These are phyloP conservation scores for Trypanosoma avium DNA, from an alignment of 208 protist genomes.

Conservation along the genomic window DNA sequence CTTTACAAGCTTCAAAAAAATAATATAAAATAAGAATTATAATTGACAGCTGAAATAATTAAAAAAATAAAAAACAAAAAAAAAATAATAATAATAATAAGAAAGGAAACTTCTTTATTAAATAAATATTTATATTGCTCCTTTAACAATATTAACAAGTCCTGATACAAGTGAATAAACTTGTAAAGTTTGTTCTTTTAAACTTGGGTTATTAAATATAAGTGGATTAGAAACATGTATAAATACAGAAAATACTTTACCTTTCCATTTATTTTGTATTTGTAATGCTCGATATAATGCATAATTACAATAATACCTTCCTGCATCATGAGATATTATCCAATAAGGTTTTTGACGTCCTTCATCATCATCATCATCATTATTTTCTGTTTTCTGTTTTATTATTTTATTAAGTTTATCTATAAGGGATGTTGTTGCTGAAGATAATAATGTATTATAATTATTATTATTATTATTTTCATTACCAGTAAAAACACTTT, in stretches of 20 bases:
- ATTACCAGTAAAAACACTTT: slow-evolving; percentile 47
- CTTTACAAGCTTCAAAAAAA: too few species aligned
- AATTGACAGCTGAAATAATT: too few species aligned
- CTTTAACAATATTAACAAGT: slow-evolving; percentile 11
- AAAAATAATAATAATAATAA: slow-evolving; percentile 24
- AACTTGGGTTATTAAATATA: slow-evolving; percentile 5
- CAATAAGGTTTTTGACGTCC: slow-evolving; percentile 35
- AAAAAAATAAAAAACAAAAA: slow-evolving; percentile 19
- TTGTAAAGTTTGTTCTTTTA: slow-evolving; percentile 20
- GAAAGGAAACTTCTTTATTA: neutral
- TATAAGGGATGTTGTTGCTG: slow-evolving; percentile 24
- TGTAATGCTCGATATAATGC: slow-evolving; percentile 51
- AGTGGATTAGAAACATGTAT: slow-evolving; percentile 56
- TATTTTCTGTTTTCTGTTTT: neutral
- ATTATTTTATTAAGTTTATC: slow-evolving; percentile 34
- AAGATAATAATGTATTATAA: too few species aligned
- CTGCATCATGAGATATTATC: slow-evolving; percentile 57
- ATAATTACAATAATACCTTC: slow-evolving; percentile 77
- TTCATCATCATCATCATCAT: slow-evolving; percentile 1
- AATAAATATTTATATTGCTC: neutral
- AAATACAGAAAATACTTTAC: slow-evolving; percentile 43
- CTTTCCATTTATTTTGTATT: slow-evolving; percentile 45
- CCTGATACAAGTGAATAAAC: slow-evolving; percentile 12
- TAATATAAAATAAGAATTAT: too few species aligned
- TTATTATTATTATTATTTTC: neutral